Evolutionary conservation across 352 stramenopile genomes (phyloP).

Genomic region (Pythium aquatile): DNA sequence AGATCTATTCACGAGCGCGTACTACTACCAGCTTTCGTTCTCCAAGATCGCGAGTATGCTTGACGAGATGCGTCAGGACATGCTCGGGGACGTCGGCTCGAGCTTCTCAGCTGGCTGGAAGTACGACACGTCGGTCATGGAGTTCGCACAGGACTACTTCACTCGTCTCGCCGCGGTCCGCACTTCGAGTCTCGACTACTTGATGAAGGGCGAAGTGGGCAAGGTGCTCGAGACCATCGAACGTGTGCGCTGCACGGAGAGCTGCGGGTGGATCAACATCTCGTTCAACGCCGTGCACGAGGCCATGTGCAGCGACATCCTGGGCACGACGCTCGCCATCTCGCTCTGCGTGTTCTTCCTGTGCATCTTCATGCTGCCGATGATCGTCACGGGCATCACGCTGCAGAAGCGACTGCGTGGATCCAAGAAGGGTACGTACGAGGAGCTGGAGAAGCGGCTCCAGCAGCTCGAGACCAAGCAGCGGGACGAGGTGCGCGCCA

Average conservation of each 20-base stretch:
- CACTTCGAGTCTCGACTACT: slow-evolving; percentile 36
- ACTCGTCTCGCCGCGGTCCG: slow-evolving; percentile 43
- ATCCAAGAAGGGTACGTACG: slow-evolving; percentile 75
- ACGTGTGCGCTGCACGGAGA: slow-evolving; percentile 63
- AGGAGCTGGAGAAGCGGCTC: slow-evolving; percentile 67
- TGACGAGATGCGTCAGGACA: slow-evolving; percentile 69
- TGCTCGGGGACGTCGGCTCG: slow-evolving; percentile 64
- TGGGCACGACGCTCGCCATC: slow-evolving; percentile 77
- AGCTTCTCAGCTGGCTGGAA: slow-evolving; percentile 61
- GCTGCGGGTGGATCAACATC: slow-evolving; percentile 81
- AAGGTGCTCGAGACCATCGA: slow-evolving; percentile 60
- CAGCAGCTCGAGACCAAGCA: slow-evolving; percentile 57
- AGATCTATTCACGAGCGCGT: slow-evolving; percentile 46
- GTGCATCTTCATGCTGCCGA: slow-evolving; percentile 69
- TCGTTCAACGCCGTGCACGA: slow-evolving; percentile 79
- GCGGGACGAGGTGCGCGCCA: slow-evolving; percentile 37
- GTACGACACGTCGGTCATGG: slow-evolving; percentile 56
- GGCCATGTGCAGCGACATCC: slow-evolving; percentile 65
- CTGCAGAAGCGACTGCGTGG: slow-evolving; percentile 80
- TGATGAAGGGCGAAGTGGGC: slow-evolving; percentile 53
- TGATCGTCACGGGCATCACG: slow-evolving; percentile 65
- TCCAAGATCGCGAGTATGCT: slow-evolving; percentile 56
- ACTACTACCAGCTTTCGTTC: slow-evolving; percentile 64
- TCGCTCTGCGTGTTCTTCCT: slow-evolving; percentile 78
- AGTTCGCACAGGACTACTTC: slow-evolving; percentile 65